Percentiles rank a stretch among this genome's conserved stretches.
These are phyloP conservation scores for Exobasidium rhododendri DNA, from an alignment of 1,284 basidiomycete genomes.

Conservation along the genomic window DNA sequence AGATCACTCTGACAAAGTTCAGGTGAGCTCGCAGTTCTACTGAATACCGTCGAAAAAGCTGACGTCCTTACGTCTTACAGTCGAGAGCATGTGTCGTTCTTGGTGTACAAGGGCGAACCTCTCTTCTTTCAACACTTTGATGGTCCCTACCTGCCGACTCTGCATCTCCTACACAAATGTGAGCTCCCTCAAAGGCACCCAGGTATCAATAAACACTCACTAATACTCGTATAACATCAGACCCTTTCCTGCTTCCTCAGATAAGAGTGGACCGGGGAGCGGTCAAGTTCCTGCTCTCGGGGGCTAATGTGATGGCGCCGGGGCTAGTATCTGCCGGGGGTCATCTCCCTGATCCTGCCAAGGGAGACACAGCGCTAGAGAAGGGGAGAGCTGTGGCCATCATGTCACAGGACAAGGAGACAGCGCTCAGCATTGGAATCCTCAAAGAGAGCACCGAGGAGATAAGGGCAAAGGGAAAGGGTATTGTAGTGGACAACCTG, in stretches of 20 bases:
- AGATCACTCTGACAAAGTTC: constrained; percentile 78
- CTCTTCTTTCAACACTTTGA: constrained; percentile 97
- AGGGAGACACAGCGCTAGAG: constrained; percentile 65
- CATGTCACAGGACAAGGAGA: constrained; percentile 91
- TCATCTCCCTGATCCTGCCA: constrained; percentile 66
- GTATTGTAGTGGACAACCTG: constrained; percentile 80
- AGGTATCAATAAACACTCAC: no score
- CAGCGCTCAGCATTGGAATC: constrained; percentile 82
- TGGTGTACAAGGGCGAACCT: constrained; percentile 78
- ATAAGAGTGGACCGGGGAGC: constrained; percentile 93
- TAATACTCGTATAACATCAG: no score
- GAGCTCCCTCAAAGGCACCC: not conserved
- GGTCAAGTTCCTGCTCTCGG: constrained; percentile 88
- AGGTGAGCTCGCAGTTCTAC: constrained; percentile 72
- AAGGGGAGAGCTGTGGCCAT: constrained; percentile 77
- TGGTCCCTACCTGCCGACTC: constrained; percentile 65
- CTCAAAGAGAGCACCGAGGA: constrained; percentile 81
- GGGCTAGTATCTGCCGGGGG: constrained; percentile 91
- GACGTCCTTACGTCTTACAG: constrained; percentile 62
- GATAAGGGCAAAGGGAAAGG: constrained; percentile 84
- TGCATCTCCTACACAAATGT: constrained; percentile 11
- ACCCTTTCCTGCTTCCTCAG: constrained; percentile 82
- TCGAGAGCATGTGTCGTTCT: constrained; percentile 91
- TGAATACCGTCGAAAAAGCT: no score
- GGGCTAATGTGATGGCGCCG: constrained; percentile 64